A percentile compares a stretch with the other conserved stretches of the same genome.
phyloP scores from a whole-genome alignment of 106 monocot genomes.

The Acorus gramineus region DNA sequence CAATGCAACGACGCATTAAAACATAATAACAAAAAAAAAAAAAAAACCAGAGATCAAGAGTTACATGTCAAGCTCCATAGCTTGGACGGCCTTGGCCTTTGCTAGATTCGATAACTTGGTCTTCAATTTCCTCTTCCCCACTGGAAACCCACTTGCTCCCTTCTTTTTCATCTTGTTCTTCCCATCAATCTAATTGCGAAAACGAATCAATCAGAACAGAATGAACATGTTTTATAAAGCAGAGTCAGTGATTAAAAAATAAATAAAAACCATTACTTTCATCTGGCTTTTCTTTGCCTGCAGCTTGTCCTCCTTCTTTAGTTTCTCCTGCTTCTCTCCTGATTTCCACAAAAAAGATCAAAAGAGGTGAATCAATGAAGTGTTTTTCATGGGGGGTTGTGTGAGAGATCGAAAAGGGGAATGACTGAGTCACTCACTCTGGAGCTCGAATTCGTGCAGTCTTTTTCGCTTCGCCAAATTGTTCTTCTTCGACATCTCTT shows the following conservation, averaged over 20 bases:
- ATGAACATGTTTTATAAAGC: neutral
- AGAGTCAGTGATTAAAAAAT: neutral
- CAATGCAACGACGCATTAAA: no score
- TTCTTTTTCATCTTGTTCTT: constrained; percentile 43
- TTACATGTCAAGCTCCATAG: constrained; percentile 89
- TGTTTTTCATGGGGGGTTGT: neutral
- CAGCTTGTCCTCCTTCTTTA: constrained; percentile 58
- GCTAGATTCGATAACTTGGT: constrained; percentile 66
- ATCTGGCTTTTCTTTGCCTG: constrained; percentile 72
- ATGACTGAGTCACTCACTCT: constrained; percentile 20
- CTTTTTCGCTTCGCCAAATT: constrained; percentile 63
- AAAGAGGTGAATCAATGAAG: neutral
- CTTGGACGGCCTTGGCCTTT: constrained; percentile 88
- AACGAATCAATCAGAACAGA: neutral
- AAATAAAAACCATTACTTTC: constrained; percentile 47
- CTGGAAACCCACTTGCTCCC: constrained; percentile 46
- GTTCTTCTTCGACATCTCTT: constrained; percentile 92
- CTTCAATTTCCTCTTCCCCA: constrained; percentile 85
- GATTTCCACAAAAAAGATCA: neutral
- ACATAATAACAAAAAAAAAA: no score
- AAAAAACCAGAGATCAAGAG: neutral
- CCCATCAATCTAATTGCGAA: constrained; percentile 54
- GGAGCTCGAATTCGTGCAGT: constrained; percentile 83
- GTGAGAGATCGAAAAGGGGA: neutral
- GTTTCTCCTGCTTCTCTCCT: constrained; percentile 66